Evolutionary conservation across 106 monocot species (phyloP), one percentile per base, ranked within the genome.

Genomic region (Allium sativum): DNA sequence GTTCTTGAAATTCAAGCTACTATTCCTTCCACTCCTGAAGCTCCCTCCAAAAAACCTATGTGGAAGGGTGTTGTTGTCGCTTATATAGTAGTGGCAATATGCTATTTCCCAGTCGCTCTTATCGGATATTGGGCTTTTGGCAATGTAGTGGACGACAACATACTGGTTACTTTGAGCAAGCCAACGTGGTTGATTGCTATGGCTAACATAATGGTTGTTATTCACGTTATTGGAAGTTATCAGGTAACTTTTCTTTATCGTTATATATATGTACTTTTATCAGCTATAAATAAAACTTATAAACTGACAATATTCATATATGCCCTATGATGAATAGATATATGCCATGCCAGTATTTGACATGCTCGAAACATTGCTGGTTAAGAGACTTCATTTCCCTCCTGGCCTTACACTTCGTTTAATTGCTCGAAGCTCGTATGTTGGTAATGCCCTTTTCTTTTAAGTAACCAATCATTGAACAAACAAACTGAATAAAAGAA

Each of bases 281-380:
- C 53, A 53, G 15, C 18, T 14, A 53, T 61, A 42, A n/a, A 18
- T 12, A 9, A 3, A 53, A 52, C 13, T 42, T 9, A 54, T 48
- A 18, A 7, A 40, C n/a, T 53, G 66, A 64, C 65, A 56, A 9
- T 40, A 17, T 44, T 10, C 16, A 51, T 69, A 46, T 31, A 31
- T 31, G 31, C 5, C 31, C 5, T 31, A 31, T 31, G 31, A 31
- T 31, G 31, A 2, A 31, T 56, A 77, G 76, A 61, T 76, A 13
- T 77, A 69, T 53, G 76, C 81, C 17, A 76, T 81, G 76, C 81
- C 80, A 5, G 70, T 80, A 21, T 80, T 80, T 54, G 80, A 80
- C 56, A 75, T 75, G 80, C 59, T 75, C 0, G 80, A 80, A 51
- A 63, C 80, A 3, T 48, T 80, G 19, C 68, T 81, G 3, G 72